A percentile compares a stretch with the other conserved stretches of the same genome.
Conservation (phyloP, 23 red algal genomes). For the Pyropia yezoensis region DNA sequence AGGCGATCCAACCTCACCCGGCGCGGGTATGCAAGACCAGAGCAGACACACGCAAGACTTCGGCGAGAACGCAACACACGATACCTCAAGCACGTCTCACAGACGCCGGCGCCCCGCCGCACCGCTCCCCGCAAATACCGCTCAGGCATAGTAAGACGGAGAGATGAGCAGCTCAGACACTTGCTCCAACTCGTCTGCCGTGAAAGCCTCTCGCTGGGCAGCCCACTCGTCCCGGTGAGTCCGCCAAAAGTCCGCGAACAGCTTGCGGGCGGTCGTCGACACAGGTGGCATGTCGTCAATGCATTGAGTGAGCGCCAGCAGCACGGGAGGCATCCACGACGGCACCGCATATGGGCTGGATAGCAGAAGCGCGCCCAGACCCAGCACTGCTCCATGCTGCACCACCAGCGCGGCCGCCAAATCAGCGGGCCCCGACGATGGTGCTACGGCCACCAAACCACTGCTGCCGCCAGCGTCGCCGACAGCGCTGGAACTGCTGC, state of each 20-base stretch:
- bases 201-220: conserved; percentile 45
- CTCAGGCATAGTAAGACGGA: conserved; percentile 79
- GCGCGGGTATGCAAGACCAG: too few species aligned
- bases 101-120: too few species aligned
- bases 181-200: conserved; percentile 60
- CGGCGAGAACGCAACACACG: too few species aligned
- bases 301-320: conserved; percentile 63
- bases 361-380: conserved; percentile 49
- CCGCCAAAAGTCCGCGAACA: conserved; percentile 89
- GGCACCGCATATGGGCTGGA: conserved; percentile 71
- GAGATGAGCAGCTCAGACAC: conserved; percentile 77
- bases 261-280: conserved; percentile 47
- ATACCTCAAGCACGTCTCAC: too few species aligned
- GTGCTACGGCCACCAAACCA: too few species aligned
- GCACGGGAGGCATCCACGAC: conserved; percentile 65
- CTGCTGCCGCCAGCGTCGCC: too few species aligned
- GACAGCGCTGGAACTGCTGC: too few species aligned
- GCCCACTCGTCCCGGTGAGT: conserved; percentile 90
- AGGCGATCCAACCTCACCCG: too few species aligned
- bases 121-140: too few species aligned
- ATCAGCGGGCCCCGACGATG: too few species aligned
- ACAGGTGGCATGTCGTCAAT: conserved; percentile 82
- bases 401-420: conserved; percentile 11
- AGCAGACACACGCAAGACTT: too few species aligned
- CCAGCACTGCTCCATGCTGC: conserved; percentile 72